A percentile compares a stretch with the other conserved stretches of the same genome.
These are phyloP conservation scores for Hemisphaericaspora lyxosophila DNA, from an alignment of 1,139 yeast genomes.

Conservation along the genomic window DNA sequence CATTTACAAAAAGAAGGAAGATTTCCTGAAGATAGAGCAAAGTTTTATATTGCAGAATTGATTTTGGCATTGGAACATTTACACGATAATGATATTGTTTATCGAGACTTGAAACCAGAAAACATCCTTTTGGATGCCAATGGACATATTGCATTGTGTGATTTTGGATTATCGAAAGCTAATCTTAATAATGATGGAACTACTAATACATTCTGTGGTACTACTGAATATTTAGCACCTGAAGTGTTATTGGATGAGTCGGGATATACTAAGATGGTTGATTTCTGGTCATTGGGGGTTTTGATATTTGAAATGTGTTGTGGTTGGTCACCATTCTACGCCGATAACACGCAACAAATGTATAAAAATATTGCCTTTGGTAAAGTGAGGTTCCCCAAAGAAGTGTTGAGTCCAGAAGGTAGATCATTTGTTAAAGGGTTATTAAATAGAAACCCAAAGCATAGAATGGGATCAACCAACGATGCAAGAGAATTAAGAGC, in stretches of 20 bases:
- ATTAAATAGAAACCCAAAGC: slow-evolving; percentile 91
- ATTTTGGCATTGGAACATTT: slow-evolving; percentile 88
- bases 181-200: slow-evolving; percentile 85
- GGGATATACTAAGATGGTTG: slow-evolving; percentile 85
- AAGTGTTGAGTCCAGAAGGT: slow-evolving; percentile 87
- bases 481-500: slow-evolving; percentile 91
- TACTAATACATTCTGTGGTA: slow-evolving; percentile 96
- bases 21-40: slow-evolving; percentile 88
- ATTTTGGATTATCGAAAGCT: slow-evolving; percentile 94
- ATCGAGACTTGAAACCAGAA: slow-evolving; percentile 94
- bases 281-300: slow-evolving; percentile 83
- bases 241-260: slow-evolving; percentile 79
- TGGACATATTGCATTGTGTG: slow-evolving; percentile 96
- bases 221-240: slow-evolving; percentile 88
- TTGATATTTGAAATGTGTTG: slow-evolving; percentile 88
- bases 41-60: slow-evolving; percentile 93
- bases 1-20: slow-evolving; percentile 95
- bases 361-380: slow-evolving; percentile 98
- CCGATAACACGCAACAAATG: slow-evolving; percentile 97
- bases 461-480: slow-evolving; percentile 83
- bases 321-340: slow-evolving; percentile 99
- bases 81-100: slow-evolving; percentile 89
- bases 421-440: slow-evolving; percentile 92
- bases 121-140: slow-evolving; percentile 90
- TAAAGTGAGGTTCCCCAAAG: slow-evolving; percentile 94